Conservation (phyloP, 2,329 filamentous ascomycete species). For the Microcera coccophila region DNA sequence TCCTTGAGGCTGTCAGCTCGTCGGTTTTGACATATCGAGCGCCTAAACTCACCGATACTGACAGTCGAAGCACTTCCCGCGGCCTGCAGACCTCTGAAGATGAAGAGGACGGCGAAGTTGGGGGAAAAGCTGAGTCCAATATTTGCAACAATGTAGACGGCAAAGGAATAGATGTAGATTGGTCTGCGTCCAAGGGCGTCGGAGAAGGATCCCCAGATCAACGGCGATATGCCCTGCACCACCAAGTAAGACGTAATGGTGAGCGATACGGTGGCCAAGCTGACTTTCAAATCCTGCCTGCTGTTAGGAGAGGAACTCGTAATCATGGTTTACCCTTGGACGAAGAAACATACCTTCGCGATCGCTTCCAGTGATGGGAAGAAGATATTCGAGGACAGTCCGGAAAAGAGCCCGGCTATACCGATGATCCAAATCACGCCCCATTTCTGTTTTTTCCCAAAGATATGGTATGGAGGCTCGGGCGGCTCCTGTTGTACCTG, state of each 20-base stretch:
- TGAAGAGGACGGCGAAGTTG: slow-evolving; percentile 41
- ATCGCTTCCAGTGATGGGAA: slow-evolving; percentile 42
- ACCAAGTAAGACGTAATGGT: slow-evolving; percentile 48
- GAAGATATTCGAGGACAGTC: slow-evolving; percentile 50
- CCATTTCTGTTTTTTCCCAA: slow-evolving; percentile 31
- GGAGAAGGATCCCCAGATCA: slow-evolving; percentile 47
- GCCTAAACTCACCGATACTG: slow-evolving; percentile 38
- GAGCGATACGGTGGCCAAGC: slow-evolving; percentile 31
- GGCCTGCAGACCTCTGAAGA: slow-evolving; percentile 45
- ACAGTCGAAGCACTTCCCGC: slow-evolving; percentile 46
- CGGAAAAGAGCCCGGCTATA: slow-evolving; percentile 50
- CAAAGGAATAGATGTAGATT: slow-evolving; percentile 43
- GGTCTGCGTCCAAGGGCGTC: slow-evolving; percentile 44
- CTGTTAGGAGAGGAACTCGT: no score
- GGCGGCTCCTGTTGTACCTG: no score
- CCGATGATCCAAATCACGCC: slow-evolving; percentile 47
- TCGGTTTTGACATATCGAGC: not conserved
- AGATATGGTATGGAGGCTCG: slow-evolving; percentile 8
- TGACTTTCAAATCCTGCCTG: slow-evolving; percentile 29
- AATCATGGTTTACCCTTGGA: no score
- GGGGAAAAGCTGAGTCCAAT: slow-evolving; percentile 42
- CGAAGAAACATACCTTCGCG: slow-evolving; percentile 23
- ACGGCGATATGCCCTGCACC: slow-evolving; percentile 47
- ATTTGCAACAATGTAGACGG: slow-evolving; percentile 46
- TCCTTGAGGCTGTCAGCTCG: slow-evolving; percentile 11